Conservation (phyloP, 2,329 filamentous ascomycete genomes). For the Macrophomina pseudophaseolina region DNA sequence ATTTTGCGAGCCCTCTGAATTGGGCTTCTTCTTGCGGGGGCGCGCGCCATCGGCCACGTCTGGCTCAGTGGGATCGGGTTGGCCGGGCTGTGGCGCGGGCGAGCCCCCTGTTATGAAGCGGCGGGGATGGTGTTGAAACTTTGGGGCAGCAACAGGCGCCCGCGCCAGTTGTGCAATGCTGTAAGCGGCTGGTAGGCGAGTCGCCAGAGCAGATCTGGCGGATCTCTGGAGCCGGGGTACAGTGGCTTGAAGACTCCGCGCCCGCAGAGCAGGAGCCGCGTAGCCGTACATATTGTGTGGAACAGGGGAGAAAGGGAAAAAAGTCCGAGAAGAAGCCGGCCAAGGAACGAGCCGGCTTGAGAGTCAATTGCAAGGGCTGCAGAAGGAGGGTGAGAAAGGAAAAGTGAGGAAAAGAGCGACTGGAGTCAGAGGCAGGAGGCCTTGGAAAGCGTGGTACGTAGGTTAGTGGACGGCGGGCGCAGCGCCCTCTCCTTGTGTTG, state of each 20-base stretch:
- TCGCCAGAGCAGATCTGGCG: slow-evolving; percentile 21
- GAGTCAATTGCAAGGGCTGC: slow-evolving; percentile 18
- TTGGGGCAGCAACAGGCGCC: slow-evolving; percentile 17
- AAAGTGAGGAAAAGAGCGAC: slow-evolving; percentile 27
- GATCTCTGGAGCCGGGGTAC: slow-evolving; percentile 22
- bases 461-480: slow-evolving; percentile 4
- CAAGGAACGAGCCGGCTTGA: slow-evolving; percentile 12
- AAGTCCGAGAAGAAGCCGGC: slow-evolving; percentile 27
- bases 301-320: slow-evolving; percentile 13
- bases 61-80: slow-evolving; percentile 23
- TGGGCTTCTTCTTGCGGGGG: background rate
- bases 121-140: background rate
- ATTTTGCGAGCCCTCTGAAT: background rate
- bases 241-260: slow-evolving; percentile 9
- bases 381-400: slow-evolving; percentile 29
- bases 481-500: background rate
- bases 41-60: background rate
- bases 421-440: slow-evolving; percentile 13
- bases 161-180: slow-evolving; percentile 10
- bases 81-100: slow-evolving; percentile 25
- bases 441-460: slow-evolving; percentile 8
- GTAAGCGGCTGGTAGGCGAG: slow-evolving; percentile 2
- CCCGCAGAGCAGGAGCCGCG: slow-evolving; percentile 17
- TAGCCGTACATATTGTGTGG: slow-evolving; percentile 12
- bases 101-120: slow-evolving; percentile 22